Conservation (phyloP, 179 eudicot genomes). For the Sideroxylon spinosum region DNA sequence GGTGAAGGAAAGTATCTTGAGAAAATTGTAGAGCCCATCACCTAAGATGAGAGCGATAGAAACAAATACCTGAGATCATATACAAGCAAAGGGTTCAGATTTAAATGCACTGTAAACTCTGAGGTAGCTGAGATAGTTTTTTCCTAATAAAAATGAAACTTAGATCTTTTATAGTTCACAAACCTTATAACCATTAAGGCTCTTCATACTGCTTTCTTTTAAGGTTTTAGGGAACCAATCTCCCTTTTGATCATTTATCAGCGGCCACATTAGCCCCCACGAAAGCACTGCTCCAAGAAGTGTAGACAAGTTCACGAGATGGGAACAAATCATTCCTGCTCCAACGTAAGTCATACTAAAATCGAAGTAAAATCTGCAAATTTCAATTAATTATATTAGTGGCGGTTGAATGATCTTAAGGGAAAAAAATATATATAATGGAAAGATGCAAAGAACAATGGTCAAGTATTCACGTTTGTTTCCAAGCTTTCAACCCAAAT, state of each 20-base stretch:
- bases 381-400: background rate
- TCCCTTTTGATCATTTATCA: constrained; percentile 57
- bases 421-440: background rate
- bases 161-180: background rate
- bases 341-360: constrained; percentile 91
- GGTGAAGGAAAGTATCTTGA: constrained; percentile 59
- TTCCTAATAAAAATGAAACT: background rate
- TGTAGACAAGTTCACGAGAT: constrained; percentile 75
- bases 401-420: background rate
- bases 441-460: background rate
- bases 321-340: constrained; percentile 98
- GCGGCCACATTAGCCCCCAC: constrained; percentile 96
- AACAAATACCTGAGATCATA: constrained; percentile 62
- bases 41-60: constrained; percentile 84
- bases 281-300: constrained; percentile 86
- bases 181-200: constrained; percentile 87
- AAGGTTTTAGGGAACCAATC: constrained; percentile 60
- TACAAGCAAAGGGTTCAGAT: background rate
- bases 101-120: background rate
- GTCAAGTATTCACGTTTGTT: constrained; percentile 48
- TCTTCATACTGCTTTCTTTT: constrained; percentile 78
- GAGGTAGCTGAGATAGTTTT: background rate
- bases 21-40: constrained; percentile 80
- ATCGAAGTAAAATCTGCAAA: constrained; percentile 90
- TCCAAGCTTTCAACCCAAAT: constrained; percentile 78